Base-by-base conservation (phyloP, 2,329 filamentous ascomycete species). In the Allantophomopsis lycopodina region DNA sequence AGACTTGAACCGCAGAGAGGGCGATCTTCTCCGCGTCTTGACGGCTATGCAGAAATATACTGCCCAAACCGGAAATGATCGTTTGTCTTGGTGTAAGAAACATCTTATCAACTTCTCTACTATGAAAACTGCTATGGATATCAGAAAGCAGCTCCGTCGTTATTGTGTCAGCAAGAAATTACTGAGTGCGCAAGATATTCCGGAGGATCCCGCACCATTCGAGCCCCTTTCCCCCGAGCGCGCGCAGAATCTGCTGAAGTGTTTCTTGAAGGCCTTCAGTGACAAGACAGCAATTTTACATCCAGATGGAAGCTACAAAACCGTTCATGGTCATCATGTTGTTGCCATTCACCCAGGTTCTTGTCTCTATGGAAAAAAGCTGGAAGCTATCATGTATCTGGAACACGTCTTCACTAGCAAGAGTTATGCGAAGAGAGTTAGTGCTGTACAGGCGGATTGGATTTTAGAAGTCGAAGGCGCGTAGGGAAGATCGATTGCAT, bases 381-480 rank as follows among this genome's bases (percentile, higher is more conserved):
- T 66, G 50, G 75, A 79, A 55, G 75, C 74, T 4, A 77, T 81
- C 51, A 76, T 81, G 74, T 81, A 79, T 44, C 53, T 80, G 8
- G 76, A 81, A 46, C 71, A 80, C 46, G 73, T 80, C 0, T 80
- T 71, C 48, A 81, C 76, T 1, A 68, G 68, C 40, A 78, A 76
- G 58, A 79, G 73, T 49, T 80, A 79, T 43, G 76, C 71, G 0
- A 79, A 78, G 54, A 79, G 75, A 54, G 75, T 79, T 43, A 78
- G 72, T 55, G 67, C 66, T 1, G 66, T 79, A 13, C 69, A 76
- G 43, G 70, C 68, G 0, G 59, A 65, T 18, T 80, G 76, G 76
- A 71, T 80, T 23, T 32, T 49, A 20, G 50, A 54, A 40, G 50
- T 46, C 3, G 42, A 28, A 12, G 23, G 23, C 23, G 23, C 23